Evolutionary conservation across 2,329 filamentous ascomycete genomes (phyloP).

Genomic region (Trichoderma koningiopsis): DNA sequence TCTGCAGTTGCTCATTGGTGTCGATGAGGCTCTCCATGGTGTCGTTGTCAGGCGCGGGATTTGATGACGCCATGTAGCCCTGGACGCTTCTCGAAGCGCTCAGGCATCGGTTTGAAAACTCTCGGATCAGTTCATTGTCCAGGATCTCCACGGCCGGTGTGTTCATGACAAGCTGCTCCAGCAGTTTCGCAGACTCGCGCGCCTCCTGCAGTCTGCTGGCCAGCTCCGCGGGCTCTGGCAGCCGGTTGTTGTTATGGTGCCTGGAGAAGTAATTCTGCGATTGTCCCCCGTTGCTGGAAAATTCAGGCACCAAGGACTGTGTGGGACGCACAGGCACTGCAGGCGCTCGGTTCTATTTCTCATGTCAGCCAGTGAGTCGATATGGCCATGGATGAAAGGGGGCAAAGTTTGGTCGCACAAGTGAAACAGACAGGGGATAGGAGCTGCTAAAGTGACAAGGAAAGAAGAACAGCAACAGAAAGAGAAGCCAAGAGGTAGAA

Average conservation of each 20-base stretch:
- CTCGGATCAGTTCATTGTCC: constrained; percentile 83
- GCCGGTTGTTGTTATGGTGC: constrained; percentile 49
- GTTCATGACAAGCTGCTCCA: constrained; percentile 88
- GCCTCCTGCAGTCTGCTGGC: constrained; percentile 86
- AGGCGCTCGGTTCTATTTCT: constrained; percentile 30
- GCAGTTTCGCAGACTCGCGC: constrained; percentile 82
- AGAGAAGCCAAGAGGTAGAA: neutral
- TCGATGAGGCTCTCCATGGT: constrained; percentile 93
- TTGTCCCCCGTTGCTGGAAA: constrained; percentile 39
- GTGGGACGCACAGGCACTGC: constrained; percentile 27
- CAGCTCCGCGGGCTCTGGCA: constrained; percentile 75
- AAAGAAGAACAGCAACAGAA: neutral
- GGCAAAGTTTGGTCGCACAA: neutral
- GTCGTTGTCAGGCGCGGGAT: constrained; percentile 84
- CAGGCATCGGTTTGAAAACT: constrained; percentile 86
- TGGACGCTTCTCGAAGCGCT: constrained; percentile 81
- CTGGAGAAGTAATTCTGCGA: constrained; percentile 62
- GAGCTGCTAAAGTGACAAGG: neutral
- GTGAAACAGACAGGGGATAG: neutral
- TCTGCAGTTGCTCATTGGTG: constrained; percentile 86
- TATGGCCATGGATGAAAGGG: neutral
- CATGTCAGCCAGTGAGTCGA: neutral
- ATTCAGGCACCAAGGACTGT: constrained; percentile 22
- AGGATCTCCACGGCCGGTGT: constrained; percentile 77
- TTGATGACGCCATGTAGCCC: constrained; percentile 76